Evolutionary conservation across 805 yeast species (phyloP), one percentile per base, ranked within the genome.

Genomic region (Sporopachydermia quercuum): DNA sequence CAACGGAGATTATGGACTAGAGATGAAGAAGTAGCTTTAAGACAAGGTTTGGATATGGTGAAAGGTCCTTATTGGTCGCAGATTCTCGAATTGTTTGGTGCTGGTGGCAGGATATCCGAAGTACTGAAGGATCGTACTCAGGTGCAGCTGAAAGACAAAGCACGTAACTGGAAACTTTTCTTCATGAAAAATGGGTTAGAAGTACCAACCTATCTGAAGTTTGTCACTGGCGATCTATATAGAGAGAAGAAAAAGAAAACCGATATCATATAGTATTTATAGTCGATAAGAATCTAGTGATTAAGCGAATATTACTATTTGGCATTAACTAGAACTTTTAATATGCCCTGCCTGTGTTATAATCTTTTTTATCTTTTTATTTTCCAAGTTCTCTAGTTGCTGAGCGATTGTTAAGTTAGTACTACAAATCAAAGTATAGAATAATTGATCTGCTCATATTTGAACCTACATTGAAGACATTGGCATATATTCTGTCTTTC

Each of bases 31-130:
- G 74, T 70, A 23, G 91, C 96, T 0, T 65, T 91, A 16, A 61
- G 80, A 18, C 76, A 75, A 40, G 97, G 96, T 0, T 63, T 91
- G 42, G 80, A 81, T 46, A 57, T 55, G 15, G 63, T 74, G 16
- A 74, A 78, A 47, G 98, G 98, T 1, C 94, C 97, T 0, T 84
- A 80, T 47, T 91, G 98, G 98, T 68, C 94, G 2, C 81, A 81
- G 41, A 91, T 91, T 39, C 59, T 89, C 37, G 95, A 83, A 50
- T 60, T 81, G n/a, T 82, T 80, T 55, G 98, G 98, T 2, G 82
- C 94, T 3, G 97, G 97, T 5, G 98, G 98, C 3, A 70, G 78
- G 37, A 68, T 80, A 17, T 75, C 78, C 34, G 97, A 91, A 55
- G 73, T 77, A 1, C 66, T 91, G 48, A 89, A 85, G 57, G 82